phyloP scores from a whole-genome alignment of 805 yeast genomes.

The Candida orba region DNA sequence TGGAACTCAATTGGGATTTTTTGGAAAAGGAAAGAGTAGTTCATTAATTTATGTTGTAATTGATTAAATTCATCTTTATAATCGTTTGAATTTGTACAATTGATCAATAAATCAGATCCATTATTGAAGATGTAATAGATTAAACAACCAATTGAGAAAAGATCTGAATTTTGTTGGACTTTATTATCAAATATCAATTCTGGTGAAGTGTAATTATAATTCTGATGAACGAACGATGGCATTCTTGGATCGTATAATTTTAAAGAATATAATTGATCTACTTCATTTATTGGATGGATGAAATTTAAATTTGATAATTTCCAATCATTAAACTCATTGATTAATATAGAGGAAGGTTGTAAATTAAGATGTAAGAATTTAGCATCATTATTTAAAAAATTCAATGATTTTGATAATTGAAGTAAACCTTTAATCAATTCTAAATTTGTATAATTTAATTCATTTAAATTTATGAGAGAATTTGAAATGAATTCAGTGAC shows the following conservation, averaged over 20 bases:
- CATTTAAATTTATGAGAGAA: conserved; percentile 38
- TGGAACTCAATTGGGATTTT: conserved; percentile 52
- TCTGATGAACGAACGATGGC: conserved; percentile 63
- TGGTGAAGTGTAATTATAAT: conserved; percentile 77
- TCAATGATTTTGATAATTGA: conserved; percentile 69
- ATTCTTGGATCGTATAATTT: conserved; percentile 71
- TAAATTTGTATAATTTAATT: conserved; percentile 33
- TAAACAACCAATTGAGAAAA: conserved; percentile 77
- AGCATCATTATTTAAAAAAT: conserved; percentile 75
- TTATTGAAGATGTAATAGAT: conserved; percentile 61
- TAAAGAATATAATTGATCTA: conserved; percentile 42
- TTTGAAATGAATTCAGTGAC: conserved; percentile 75
- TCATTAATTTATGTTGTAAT: conserved; percentile 39
- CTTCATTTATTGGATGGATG: conserved; percentile 34
- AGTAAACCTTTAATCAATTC: conserved; percentile 76
- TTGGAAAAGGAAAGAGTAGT: conserved; percentile 35
- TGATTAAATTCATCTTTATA: conserved; percentile 50
- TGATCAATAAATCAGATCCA: conserved; percentile 33
- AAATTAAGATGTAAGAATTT: conserved; percentile 69
- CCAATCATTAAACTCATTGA: conserved; percentile 90
- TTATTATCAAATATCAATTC: conserved; percentile 64
- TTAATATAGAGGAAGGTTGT: conserved; percentile 68
- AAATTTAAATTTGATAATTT: conserved; percentile 73
- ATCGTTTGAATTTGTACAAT: conserved; percentile 47
- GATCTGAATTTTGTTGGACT: conserved; percentile 64